Percentiles rank a stretch among this genome's conserved stretches.
Evolutionary conservation across 345 rosid species (phyloP).

Genomic region (Excoecaria agallocha): DNA sequence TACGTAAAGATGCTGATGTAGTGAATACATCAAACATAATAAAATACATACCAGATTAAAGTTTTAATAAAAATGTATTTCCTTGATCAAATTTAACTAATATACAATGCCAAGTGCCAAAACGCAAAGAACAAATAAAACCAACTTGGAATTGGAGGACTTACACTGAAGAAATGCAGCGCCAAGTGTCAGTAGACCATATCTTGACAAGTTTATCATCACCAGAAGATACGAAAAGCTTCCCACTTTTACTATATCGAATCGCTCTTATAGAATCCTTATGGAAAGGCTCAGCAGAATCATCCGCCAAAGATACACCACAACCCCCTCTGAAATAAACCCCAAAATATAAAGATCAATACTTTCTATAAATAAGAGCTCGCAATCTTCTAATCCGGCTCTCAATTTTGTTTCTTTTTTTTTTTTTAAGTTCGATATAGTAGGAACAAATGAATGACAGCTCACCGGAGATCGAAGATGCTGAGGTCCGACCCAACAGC

Average conservation of each 20-base stretch:
- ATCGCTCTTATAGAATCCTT: constrained; percentile 84
- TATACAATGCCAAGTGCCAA: neutral
- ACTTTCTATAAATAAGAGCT: neutral
- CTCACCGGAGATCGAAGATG: constrained; percentile 68
- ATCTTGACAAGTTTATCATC: constrained; percentile 90
- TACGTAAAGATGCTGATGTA: neutral
- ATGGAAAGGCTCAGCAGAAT: constrained; percentile 48
- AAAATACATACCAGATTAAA: neutral
- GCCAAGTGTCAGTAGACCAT: constrained; percentile 80
- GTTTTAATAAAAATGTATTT: neutral
- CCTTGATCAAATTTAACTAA: neutral
- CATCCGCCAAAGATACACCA: constrained; percentile 59
- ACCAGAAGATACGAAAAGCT: constrained; percentile 81
- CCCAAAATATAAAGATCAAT: neutral
- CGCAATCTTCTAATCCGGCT: neutral
- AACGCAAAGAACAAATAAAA: neutral
- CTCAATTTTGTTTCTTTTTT: neutral
- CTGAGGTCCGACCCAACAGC: constrained; percentile 87
- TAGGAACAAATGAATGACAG: neutral
- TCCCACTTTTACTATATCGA: constrained; percentile 60
- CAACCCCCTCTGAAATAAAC: constrained; percentile 43
- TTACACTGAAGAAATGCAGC: constrained; percentile 64
- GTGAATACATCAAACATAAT: neutral
- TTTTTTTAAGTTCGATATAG: neutral
- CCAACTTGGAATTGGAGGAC: constrained; percentile 17